Base-by-base conservation (phyloP, 371 early-diverging fungal species). In the Enterocytospora artemiae region DNA sequence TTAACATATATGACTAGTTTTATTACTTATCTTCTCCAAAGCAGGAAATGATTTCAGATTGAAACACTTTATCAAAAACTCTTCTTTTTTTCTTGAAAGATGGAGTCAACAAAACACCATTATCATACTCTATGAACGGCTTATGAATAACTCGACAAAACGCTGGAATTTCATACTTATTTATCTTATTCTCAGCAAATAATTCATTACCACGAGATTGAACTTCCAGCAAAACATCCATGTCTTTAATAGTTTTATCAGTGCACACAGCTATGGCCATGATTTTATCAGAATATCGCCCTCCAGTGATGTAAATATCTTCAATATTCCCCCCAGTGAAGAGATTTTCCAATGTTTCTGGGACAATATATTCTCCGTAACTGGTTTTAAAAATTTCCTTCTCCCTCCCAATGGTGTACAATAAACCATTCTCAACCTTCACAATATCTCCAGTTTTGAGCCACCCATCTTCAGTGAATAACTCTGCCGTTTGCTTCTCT, bases 341-440 rank as follows among this genome's bases (percentile, higher is more conserved):
- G 31, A 52, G 77, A 48, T 84, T 84, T 78, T 97, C 98, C 36
- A 95, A 83, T 72, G 89, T 92, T 73, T 96, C 96, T 1, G 93
- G 94, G 0, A 92, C 90, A 67, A 97, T 84, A 79, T 93, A 95
- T 80, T 97, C 98, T 55, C 93, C 93, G 73, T 84, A 85, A 1
- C 87, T 82, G 51, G 91, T 80, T 82, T 97, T 97, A 83, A 97
- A 93, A 53, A 93, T 89, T 70, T 90, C 89, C 82, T 94, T 94
- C 73, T 87, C 87, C 37, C 97, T 82, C 76, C 94, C 97, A 71
- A 93, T 85, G 67, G 94, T 87, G 0, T 76, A 77, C 12, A 89
- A 59, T 5, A 75, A 67, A 50, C 86, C 88, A 37, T 84, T 80
- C 74, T 86, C 85, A 75, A 88, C 85, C 68, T 77, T 74, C 25